Base-by-base conservation (phyloP, 768 basidiomycete species). In the Boletus vinaceobasis region DNA sequence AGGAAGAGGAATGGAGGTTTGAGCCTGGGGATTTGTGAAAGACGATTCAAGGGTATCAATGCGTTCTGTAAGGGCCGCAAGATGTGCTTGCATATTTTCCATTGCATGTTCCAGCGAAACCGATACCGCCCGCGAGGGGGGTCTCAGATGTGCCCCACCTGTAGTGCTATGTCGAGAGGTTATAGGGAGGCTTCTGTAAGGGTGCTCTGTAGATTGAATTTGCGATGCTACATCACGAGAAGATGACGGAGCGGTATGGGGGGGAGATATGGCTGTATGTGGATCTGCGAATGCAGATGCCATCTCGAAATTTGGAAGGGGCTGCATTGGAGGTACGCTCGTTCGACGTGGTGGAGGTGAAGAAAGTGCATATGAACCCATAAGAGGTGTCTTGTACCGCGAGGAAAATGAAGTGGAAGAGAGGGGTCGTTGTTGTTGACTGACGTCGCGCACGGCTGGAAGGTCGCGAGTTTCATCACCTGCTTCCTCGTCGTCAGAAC, bases 11-110 rank as follows among this genome's bases (percentile, higher is more conserved):
- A 74, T 71, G 3, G 82, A 77, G 29, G 72, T 68, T 39, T 77
- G 77, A 38, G 43, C 50, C 14, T 58, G 66, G 8, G 55, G 70
- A 21, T 75, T 57, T 37, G 67, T 59, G 14, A 79, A 64, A 14
- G 77, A 73, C 11, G 67, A 59, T 70, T 86, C 85, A 9, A 88
- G 71, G 14, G 78, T 76, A 62, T 93, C 92, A n/a, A 94, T 72
- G 29, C 93, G 84, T 68, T 93, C 91, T 8, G 81, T 84, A 42
- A 94, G 78, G 7, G 90, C 90, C 0, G 90, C 90, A 19, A 94
- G 72, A 58, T 92, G 88, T 0, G 84, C 81, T 68, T 95, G 92
- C 48, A 93, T 79, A 57, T 80, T 84, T 69, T 93, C 89, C 19
- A 94, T 74, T 0, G 88, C 88, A 43, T 80, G 81, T 68, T 93